A percentile compares a stretch with the other conserved stretches of the same genome.
Evolutionary conservation across 73 alveolate genomes (phyloP).

Genomic region (Paramecium primaurelia): DNA sequence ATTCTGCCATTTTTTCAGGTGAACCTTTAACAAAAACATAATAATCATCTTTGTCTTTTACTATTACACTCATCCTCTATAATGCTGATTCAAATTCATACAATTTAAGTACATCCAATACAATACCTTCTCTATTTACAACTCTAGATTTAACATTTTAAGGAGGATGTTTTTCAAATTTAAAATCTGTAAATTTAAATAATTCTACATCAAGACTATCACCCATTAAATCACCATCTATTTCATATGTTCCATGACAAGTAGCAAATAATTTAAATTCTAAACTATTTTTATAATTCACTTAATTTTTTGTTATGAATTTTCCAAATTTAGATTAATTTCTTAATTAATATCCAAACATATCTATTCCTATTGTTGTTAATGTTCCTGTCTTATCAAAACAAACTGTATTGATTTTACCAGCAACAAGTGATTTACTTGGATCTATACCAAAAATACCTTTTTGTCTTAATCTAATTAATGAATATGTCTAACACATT

Average conservation of each 20-base stretch:
- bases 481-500: background rate
- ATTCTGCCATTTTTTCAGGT: conserved; percentile 77
- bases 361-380: conserved; percentile 49
- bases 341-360: conserved; percentile 9
- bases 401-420: conserved; percentile 43
- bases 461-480: background rate
- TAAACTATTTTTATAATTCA: background rate
- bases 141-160: background rate
- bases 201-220: conserved; percentile 55
- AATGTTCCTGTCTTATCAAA: conserved; percentile 59
- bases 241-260: conserved; percentile 49
- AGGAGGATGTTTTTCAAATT: background rate
- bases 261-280: conserved; percentile 54
- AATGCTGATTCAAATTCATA: conserved; percentile 59
- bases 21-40: conserved; percentile 70
- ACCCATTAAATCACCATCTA: conserved; percentile 57
- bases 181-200: conserved; percentile 39
- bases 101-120: conserved; percentile 13
- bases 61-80: conserved; percentile 44
- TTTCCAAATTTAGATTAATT: background rate
- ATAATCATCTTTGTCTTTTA: conserved; percentile 40
- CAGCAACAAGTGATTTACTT: conserved; percentile 43
- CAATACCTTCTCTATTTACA: background rate
- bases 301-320: background rate
- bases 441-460: conserved; percentile 60